A percentile compares a stretch with the other conserved stretches of the same genome.
phyloP scores from a whole-genome alignment of 495 filamentous ascomycete species.

The Hyphodiscus hymeniophilus region DNA sequence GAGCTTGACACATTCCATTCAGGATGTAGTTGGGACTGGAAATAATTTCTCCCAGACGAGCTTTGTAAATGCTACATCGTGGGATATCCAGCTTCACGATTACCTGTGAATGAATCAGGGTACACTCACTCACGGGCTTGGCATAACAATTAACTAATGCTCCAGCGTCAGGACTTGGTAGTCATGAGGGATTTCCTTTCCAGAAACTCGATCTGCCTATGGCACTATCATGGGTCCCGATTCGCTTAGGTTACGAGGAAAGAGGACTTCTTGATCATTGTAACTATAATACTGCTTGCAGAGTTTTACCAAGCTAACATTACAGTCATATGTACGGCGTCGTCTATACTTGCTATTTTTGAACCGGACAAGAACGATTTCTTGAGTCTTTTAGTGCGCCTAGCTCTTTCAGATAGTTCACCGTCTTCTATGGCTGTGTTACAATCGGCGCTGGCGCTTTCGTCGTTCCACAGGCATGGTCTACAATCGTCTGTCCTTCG shows the following conservation, averaged over 20 bases:
- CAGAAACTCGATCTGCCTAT: conserved; percentile 10
- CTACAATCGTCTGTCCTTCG: conserved; percentile 11
- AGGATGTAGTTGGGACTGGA: conserved; percentile 1
- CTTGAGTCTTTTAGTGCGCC: conserved; percentile 13
- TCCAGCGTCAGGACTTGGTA: conserved; percentile 5
- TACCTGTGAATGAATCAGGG: conserved; percentile 10
- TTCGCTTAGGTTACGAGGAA: conserved; percentile 12
- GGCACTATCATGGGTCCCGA: conserved; percentile 17
- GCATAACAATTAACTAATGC: conserved; percentile 6
- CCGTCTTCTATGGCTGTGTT: conserved; percentile 16
- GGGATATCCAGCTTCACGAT: conserved; percentile 15
- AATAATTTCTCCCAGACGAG: conserved; percentile 7
- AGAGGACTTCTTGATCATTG: conserved; percentile 20
- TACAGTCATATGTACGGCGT: conserved; percentile 12
- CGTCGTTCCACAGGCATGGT: conserved; percentile 17
- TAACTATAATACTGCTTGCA: conserved; percentile 8
- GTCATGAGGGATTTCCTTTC: conserved; percentile 10
- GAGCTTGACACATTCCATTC: conserved; percentile 12
- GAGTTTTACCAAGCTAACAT: conserved; percentile 9
- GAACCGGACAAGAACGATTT: conserved; percentile 14
- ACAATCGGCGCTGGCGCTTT: conserved; percentile 13
- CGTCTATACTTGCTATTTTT: conserved; percentile 13
- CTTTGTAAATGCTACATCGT: conserved; percentile 15
- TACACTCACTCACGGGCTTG: conserved; percentile 1
- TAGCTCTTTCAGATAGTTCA: conserved; percentile 18